phyloP scores from a whole-genome alignment of 352 stramenopile species.

The Poterioochromonas sp. region DNA sequence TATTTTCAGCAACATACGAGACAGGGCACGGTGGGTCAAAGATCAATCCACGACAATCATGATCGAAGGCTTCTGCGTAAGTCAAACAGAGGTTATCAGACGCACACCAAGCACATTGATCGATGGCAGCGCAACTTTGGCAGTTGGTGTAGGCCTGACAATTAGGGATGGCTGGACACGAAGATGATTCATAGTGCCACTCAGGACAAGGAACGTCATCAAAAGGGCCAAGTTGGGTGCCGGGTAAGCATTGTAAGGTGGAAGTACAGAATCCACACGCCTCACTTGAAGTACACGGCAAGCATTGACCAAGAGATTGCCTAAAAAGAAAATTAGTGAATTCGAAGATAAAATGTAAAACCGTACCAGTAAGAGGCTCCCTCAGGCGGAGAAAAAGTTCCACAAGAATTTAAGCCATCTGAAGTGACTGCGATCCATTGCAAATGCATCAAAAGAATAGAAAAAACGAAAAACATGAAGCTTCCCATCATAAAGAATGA shows the following conservation, averaged over 20 bases:
- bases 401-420: too few species aligned
- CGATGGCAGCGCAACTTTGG: constrained; percentile 51
- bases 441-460: too few species aligned
- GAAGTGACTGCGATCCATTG: too few species aligned
- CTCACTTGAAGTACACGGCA: constrained; percentile 53
- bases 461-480: too few species aligned
- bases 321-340: constrained; percentile 32
- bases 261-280: constrained; percentile 77
- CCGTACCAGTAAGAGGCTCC: not conserved
- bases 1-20: constrained; percentile 56
- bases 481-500: too few species aligned
- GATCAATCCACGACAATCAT: constrained; percentile 65
- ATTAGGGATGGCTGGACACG: constrained; percentile 56
- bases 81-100: constrained; percentile 67
- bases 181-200: constrained; percentile 54
- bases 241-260: constrained; percentile 69
- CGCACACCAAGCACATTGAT: constrained; percentile 75
- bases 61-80: constrained; percentile 64
- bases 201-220: constrained; percentile 44
- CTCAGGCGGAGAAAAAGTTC: not conserved
- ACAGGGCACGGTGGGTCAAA: constrained; percentile 68
- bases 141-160: constrained; percentile 55
- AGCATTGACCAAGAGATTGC: constrained; percentile 51
- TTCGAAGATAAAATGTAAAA: not conserved
- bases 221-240: constrained; percentile 52